Conservation (phyloP, 805 yeast genomes). For the Suhomyces tanzawaensis region DNA sequence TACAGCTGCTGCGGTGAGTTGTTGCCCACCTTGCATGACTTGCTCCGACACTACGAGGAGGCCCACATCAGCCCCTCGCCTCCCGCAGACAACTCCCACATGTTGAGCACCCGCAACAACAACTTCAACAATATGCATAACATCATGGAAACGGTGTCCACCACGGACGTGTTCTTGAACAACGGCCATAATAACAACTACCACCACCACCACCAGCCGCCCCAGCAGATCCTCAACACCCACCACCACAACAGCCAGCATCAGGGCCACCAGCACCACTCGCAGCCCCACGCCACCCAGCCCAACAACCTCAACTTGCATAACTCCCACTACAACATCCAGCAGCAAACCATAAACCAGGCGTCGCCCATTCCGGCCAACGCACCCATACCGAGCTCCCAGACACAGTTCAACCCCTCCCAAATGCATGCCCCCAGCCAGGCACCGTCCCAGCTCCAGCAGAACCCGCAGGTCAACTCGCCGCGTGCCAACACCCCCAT, state of each 20-base stretch:
- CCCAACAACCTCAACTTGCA: conserved; percentile 19
- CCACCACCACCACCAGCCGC: conserved; percentile 14
- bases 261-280: conserved; percentile 1
- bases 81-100: conserved; percentile 36
- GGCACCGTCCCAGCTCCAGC: conserved; percentile 13
- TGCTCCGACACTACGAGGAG: conserved; percentile 92
- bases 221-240: conserved; percentile 14
- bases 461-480: conserved; percentile 7
- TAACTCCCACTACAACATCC: conserved; percentile 21
- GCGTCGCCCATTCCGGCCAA: conserved; percentile 6
- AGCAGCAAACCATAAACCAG: conserved; percentile 19
- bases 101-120: conserved; percentile 28
- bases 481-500: conserved; percentile 15
- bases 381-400: conserved; percentile 10
- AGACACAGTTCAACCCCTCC: conserved; percentile 2
- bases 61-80: conserved; percentile 74
- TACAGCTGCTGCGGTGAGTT: conserved; percentile 93
- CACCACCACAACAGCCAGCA: conserved; percentile 12
- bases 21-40: conserved; percentile 89
- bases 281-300: conserved; percentile 8
- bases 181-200: conserved; percentile 27
- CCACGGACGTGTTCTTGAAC: conserved; percentile 84
- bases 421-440: conserved; percentile 6
- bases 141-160: conserved; percentile 82
- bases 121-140: conserved; percentile 48